These are phyloP conservation scores for Harringtonia lauricola DNA, from an alignment of 2,329 filamentous ascomycete species.

Conservation along the genomic window DNA sequence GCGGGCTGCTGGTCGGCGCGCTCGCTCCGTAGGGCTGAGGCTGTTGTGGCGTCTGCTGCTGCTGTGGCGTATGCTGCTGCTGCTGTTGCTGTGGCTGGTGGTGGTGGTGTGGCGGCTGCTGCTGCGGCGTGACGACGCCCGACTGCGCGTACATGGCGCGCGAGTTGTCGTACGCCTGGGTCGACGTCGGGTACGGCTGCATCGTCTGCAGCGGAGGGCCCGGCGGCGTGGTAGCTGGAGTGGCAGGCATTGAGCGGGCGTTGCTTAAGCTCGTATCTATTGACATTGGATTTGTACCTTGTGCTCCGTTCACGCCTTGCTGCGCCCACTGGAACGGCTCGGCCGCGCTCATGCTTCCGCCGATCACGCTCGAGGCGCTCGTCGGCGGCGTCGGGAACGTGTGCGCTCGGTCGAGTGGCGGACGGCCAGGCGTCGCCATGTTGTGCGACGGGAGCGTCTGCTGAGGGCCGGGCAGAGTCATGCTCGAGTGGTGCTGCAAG, in stretches of 20 bases:
- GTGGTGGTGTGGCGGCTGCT: conserved; percentile 58
- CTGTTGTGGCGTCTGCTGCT: conserved; percentile 51
- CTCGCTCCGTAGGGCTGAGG: conserved; percentile 62
- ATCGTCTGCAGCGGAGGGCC: conserved; percentile 67
- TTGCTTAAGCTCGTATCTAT: conserved; percentile 73
- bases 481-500: conserved; percentile 53
- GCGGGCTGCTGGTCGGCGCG: conserved; percentile 45
- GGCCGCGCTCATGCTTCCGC: conserved; percentile 56
- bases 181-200: conserved; percentile 60
- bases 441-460: conserved; percentile 52
- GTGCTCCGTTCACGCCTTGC: conserved; percentile 49
- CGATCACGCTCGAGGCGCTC: conserved; percentile 78
- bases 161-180: conserved; percentile 63
- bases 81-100: conserved; percentile 57
- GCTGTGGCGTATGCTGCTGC: background rate
- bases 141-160: conserved; percentile 58
- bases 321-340: conserved; percentile 72
- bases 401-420: conserved; percentile 71
- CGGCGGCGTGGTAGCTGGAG: conserved; percentile 83
- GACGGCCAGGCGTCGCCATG: conserved; percentile 47
- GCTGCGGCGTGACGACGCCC: conserved; percentile 54
- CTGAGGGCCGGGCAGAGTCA: conserved; percentile 44
- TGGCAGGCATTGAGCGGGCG: conserved; percentile 76
- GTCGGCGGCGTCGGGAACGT: conserved; percentile 92
- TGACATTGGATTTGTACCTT: conserved; percentile 59